Base-by-base conservation (phyloP, 257 asterid species). In the Echium plantagineum region DNA sequence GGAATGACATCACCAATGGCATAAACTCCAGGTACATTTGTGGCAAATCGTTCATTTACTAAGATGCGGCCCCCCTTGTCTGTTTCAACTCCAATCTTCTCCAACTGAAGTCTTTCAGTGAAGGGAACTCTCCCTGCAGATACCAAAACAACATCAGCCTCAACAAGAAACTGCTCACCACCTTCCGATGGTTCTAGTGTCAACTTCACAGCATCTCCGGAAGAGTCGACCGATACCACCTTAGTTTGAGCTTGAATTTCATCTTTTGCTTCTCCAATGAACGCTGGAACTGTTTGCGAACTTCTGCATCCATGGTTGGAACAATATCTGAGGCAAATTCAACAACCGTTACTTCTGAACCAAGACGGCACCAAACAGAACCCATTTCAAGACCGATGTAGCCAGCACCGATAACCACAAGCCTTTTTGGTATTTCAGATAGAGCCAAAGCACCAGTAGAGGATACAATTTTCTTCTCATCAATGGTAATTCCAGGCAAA, bases 351-450 rank as follows among this genome's bases (percentile, higher is more conserved):
- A 93, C 87, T 75, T 93, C 94, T n/a, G 99, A 86, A 53, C 99
- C 99, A 46, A 86, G 84, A 47, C 99, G 96, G 13, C 95, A 94
- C 99, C 97, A 89, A 15, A 93, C 96, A 46, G 95, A 89, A n/a
- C 99, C 99, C 97, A 93, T 93, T 71, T 93, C 99, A 51, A 93
- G 94, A 60, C 96, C 99, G 49, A 86, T 93, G 61, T 93, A 93
- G 13, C 97, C 99, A 24, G 99, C 99, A 16, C 99, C 99, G 46
- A 93, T 83, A 59, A 93, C 99, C 15, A 86, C 78, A 21, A 93
- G 87, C 66, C 74, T 93, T 65, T 83, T 86, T 1, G 99, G 98
- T 59, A 91, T 53, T 71, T 91, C 94, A 56, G 84, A 75, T 67
- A 91, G 68, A 63, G 88, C 74, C 46, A 78, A 69, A 26, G 80